Evolutionary conservation across 2,329 filamentous ascomycete species (phyloP).

Genomic region (Piedraia hortae): DNA sequence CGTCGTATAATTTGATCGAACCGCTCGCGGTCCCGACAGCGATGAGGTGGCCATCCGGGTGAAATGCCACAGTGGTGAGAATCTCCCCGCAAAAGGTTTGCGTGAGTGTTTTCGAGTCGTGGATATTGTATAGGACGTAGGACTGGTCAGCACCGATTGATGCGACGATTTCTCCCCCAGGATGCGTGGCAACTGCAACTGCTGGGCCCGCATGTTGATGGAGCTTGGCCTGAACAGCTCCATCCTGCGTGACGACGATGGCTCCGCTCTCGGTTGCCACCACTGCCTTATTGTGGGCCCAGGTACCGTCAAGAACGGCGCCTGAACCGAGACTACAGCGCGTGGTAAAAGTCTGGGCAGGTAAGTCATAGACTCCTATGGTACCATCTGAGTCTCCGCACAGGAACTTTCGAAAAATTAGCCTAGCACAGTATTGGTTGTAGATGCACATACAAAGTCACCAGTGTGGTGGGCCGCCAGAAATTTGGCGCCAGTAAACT

Average conservation of each 20-base stretch:
- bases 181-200: slow-evolving; percentile 54
- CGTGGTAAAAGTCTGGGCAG: slow-evolving; percentile 46
- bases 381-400: slow-evolving; percentile 49
- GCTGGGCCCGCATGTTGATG: slow-evolving; percentile 60
- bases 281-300: slow-evolving; percentile 40
- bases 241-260: slow-evolving; percentile 54
- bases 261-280: slow-evolving; percentile 48
- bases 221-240: slow-evolving; percentile 39
- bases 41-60: slow-evolving; percentile 87
- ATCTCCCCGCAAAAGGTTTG: slow-evolving; percentile 58
- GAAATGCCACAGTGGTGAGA: slow-evolving; percentile 56
- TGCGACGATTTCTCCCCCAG: slow-evolving; percentile 54
- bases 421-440: background rate
- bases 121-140: slow-evolving; percentile 67
- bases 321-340: slow-evolving; percentile 34
- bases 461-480: slow-evolving; percentile 31
- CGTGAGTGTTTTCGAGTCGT: slow-evolving; percentile 36
- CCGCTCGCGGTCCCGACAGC: slow-evolving; percentile 57
- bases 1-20: slow-evolving; percentile 69
- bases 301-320: slow-evolving; percentile 38
- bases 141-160: slow-evolving; percentile 82
- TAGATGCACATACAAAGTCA: slow-evolving; percentile 18
- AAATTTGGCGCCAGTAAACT: slow-evolving; percentile 30
- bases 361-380: slow-evolving; percentile 52
- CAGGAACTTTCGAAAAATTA: slow-evolving; percentile 20